Evolutionary conservation across 352 stramenopile genomes (phyloP).

Genomic region (Globisporangium paddicum): DNA sequence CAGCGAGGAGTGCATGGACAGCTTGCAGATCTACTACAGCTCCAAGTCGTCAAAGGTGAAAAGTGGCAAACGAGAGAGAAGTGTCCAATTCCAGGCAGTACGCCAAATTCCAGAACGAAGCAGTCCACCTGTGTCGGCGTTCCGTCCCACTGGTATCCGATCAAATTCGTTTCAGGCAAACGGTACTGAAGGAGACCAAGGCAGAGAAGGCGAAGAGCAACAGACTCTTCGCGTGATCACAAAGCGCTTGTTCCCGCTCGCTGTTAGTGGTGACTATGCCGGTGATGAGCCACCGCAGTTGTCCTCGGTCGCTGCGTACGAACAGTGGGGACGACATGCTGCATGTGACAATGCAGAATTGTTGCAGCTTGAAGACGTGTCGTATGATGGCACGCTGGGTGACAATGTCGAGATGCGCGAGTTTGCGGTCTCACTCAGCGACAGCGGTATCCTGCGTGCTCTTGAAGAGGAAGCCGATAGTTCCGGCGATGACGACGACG

Average conservation of each 20-base stretch:
- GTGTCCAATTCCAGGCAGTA: background rate
- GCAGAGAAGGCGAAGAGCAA: background rate
- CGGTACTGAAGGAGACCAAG: background rate
- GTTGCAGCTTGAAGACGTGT: conserved; percentile 15
- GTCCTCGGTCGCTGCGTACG: conserved; percentile 10
- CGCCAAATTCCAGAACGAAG: background rate
- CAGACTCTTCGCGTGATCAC: background rate
- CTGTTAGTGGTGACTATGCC: conserved; percentile 5
- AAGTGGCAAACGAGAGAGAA: conserved; percentile 11
- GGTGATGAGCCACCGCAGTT: background rate
- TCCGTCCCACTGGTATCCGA: background rate
- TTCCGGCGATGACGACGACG: conserved; percentile 29
- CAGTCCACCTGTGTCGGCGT: background rate
- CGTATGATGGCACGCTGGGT: background rate
- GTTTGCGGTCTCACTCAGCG: conserved; percentile 31
- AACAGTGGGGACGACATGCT: conserved; percentile 14
- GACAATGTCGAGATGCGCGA: conserved; percentile 40
- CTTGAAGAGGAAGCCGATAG: conserved; percentile 46
- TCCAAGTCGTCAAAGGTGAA: conserved; percentile 25
- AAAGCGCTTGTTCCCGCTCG: conserved; percentile 11
- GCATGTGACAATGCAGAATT: conserved; percentile 15
- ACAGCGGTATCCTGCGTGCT: conserved; percentile 3
- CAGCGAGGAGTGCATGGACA: conserved; percentile 75
- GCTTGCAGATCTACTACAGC: conserved; percentile 64
- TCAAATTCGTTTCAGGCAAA: background rate